phyloP scores from a whole-genome alignment of 768 basidiomycete genomes.

The Piloderma croceum region DNA sequence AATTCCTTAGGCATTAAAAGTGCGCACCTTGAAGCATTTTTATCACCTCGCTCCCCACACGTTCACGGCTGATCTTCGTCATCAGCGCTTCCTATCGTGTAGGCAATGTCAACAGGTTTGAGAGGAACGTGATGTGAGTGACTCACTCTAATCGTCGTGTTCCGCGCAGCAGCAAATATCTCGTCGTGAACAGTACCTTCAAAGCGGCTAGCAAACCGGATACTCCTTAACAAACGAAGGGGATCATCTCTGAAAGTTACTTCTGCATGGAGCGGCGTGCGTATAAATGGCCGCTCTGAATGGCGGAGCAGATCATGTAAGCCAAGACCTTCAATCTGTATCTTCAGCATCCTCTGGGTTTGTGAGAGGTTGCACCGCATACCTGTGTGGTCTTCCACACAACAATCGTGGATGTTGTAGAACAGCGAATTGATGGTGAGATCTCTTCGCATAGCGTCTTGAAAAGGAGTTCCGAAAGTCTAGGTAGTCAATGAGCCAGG shows the following conservation, averaged over 20 bases:
- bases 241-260: slow-evolving; percentile 95
- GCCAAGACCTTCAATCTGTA: no score
- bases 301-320: slow-evolving; percentile 82
- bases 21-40: slow-evolving; percentile 90
- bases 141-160: slow-evolving; percentile 57
- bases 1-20: slow-evolving; percentile 4
- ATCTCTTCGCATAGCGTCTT: slow-evolving; percentile 89
- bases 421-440: slow-evolving; percentile 94
- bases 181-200: slow-evolving; percentile 73
- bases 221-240: slow-evolving; percentile 81
- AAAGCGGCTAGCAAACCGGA: slow-evolving; percentile 89
- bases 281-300: slow-evolving; percentile 65
- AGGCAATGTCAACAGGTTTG: no score
- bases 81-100: slow-evolving; percentile 55
- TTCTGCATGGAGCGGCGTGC: slow-evolving; percentile 81
- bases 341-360: no score
- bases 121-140: not conserved
- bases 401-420: slow-evolving; percentile 85
- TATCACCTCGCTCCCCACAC: slow-evolving; percentile 84
- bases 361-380: no score
- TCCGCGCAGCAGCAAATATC: slow-evolving; percentile 55
- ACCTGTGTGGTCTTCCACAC: slow-evolving; percentile 82
- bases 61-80: slow-evolving; percentile 83
- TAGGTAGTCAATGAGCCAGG: no score
- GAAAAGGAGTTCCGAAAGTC: slow-evolving; percentile 86